Conservation (phyloP, 2,329 filamentous ascomycete genomes). For the Claviceps cyperi region DNA sequence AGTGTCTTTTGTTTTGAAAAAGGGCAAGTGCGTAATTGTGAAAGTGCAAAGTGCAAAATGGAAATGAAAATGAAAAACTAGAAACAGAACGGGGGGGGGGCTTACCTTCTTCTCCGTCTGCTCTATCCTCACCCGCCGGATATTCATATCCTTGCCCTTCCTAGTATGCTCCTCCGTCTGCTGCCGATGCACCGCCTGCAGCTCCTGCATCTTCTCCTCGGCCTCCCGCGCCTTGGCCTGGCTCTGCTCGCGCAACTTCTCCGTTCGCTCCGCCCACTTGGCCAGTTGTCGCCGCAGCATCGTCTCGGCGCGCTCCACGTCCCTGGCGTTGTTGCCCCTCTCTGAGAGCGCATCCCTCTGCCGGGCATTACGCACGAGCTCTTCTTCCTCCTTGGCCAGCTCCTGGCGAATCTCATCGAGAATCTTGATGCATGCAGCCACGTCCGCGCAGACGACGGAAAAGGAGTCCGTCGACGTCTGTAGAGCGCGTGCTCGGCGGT, state of each 20-base stretch:
- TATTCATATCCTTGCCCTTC: slow-evolving; percentile 85
- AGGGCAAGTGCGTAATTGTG: no score
- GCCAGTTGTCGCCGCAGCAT: slow-evolving; percentile 70
- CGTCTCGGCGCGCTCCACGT: slow-evolving; percentile 79
- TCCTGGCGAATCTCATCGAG: slow-evolving; percentile 80
- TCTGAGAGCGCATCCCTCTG: slow-evolving; percentile 82
- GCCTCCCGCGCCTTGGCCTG: slow-evolving; percentile 69
- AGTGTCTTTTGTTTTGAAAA: no score
- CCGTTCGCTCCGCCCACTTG: slow-evolving; percentile 77
- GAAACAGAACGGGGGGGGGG: not conserved
- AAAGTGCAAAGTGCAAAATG: no score
- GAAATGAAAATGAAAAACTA: not conserved
- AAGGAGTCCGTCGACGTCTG: slow-evolving; percentile 91
- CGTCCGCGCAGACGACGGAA: slow-evolving; percentile 66
- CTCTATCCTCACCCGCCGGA: slow-evolving; percentile 82
- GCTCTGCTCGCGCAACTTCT: slow-evolving; percentile 67
- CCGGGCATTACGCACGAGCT: slow-evolving; percentile 61
- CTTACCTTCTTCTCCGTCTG: slow-evolving; percentile 94
- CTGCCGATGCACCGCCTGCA: slow-evolving; percentile 64
- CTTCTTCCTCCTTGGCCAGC: slow-evolving; percentile 80
- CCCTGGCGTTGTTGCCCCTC: slow-evolving; percentile 74
- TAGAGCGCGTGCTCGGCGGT: slow-evolving; percentile 73
- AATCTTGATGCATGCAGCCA: slow-evolving; percentile 75
- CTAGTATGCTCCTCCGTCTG: slow-evolving; percentile 74
- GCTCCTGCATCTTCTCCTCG: slow-evolving; percentile 78